A percentile compares a stretch with the other conserved stretches of the same genome.
Evolutionary conservation across 78 protist genomes (phyloP).

Genomic region (Pelomyxa schiedti): DNA sequence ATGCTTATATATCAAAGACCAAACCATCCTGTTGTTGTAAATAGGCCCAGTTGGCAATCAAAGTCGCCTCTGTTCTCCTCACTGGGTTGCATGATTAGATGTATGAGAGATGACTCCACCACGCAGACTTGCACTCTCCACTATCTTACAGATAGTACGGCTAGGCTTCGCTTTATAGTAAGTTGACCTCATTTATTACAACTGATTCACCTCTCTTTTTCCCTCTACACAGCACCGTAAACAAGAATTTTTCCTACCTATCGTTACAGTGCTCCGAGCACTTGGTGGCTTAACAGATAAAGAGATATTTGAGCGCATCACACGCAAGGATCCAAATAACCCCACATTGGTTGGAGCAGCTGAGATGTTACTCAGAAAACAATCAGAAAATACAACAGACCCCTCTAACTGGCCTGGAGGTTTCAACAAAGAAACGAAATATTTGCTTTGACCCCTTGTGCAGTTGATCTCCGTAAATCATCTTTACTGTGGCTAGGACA

Average conservation of each 20-base stretch:
- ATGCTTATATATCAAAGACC: conserved; percentile 69
- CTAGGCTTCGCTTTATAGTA: conserved; percentile 49
- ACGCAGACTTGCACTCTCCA: conserved; percentile 67
- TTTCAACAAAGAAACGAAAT: too few species aligned
- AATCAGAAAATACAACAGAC: neutral
- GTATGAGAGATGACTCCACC: conserved; percentile 72
- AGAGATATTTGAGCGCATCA: conserved; percentile 55
- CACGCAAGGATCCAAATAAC: conserved; percentile 30
- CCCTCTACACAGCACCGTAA: conserved; percentile 12
- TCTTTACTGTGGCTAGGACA: neutral
- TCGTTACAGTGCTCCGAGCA: conserved; percentile 57
- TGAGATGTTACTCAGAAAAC: conserved; percentile 55
- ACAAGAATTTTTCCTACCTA: conserved; percentile 80
- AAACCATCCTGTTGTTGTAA: conserved; percentile 53
- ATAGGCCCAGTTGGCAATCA: conserved; percentile 52
- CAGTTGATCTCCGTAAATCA: neutral
- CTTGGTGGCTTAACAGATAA: conserved; percentile 49
- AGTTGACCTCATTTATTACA: too few species aligned
- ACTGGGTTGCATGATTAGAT: conserved; percentile 68
- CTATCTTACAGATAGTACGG: conserved; percentile 62
- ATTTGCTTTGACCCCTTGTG: too few species aligned
- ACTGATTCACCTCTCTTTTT: neutral
- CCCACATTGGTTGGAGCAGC: conserved; percentile 50
- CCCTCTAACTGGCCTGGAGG: neutral
- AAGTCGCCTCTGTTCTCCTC: conserved; percentile 77